Percentiles rank a stretch among this genome's conserved stretches.
Evolutionary conservation across 164 flowering plant genomes (phyloP).

Genomic region (Nymphaea thermarum): DNA sequence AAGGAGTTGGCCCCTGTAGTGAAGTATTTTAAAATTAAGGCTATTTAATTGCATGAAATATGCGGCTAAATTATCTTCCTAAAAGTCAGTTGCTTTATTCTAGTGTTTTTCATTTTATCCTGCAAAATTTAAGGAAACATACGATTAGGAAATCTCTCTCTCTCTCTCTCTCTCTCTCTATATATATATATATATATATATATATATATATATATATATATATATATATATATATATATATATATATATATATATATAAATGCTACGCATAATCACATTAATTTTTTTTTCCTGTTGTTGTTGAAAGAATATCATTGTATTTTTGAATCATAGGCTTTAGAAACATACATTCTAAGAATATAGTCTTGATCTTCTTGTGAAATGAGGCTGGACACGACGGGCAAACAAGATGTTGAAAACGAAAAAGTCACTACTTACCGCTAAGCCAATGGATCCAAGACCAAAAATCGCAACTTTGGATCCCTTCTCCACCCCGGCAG

Average conservation of each 20-base stretch:
- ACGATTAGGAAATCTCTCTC: not conserved
- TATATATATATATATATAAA: too few relatives aligned
- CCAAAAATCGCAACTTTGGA: constrained; percentile 63
- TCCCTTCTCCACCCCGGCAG: constrained; percentile 42
- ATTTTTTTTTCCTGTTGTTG: too few relatives aligned
- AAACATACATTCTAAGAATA: too few relatives aligned
- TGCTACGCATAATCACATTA: not conserved
- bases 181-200: too few relatives aligned
- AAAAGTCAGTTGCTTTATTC: not conserved
- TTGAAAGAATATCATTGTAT: not conserved
- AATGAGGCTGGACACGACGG: not conserved
- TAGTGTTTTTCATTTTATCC: not conserved
- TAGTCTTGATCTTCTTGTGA: too few relatives aligned
- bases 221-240: too few relatives aligned
- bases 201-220: too few relatives aligned
- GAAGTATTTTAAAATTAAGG: too few relatives aligned
- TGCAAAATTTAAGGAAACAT: too few relatives aligned
- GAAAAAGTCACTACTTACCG: constrained; percentile 20
- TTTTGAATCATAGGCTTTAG: too few relatives aligned
- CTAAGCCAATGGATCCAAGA: constrained; percentile 57
- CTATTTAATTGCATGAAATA: not conserved
- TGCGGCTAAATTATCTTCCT: not conserved
- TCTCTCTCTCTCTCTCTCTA: not conserved
- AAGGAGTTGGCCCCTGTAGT: not conserved
- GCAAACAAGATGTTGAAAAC: not conserved